phyloP scores from a whole-genome alignment of 148 eudicot genomes.

The Talinum fruticosum region DNA sequence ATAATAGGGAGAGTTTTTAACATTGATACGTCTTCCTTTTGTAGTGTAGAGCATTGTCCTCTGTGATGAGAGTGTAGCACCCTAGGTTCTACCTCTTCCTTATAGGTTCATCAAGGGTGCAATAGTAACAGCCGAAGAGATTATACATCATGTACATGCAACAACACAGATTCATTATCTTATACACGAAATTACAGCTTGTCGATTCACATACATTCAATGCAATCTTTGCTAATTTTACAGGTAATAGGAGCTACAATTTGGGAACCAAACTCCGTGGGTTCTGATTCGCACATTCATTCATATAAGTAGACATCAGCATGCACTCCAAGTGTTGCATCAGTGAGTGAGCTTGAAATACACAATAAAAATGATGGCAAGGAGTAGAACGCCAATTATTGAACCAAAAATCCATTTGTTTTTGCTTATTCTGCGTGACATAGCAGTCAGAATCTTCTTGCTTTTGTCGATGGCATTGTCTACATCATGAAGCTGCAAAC shows the following conservation, averaged over 20 bases:
- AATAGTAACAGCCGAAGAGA: background rate
- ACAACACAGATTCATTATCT: background rate
- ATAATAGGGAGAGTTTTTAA: no score
- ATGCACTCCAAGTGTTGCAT: conserved; percentile 4
- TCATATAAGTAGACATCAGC: conserved; percentile 15
- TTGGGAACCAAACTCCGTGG: conserved; percentile 5
- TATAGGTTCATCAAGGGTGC: background rate
- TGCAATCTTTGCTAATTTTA: conserved; percentile 18
- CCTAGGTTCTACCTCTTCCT: background rate
- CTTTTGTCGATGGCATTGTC: conserved; percentile 92
- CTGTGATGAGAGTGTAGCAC: no score
- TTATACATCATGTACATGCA: background rate
- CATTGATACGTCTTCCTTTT: no score
- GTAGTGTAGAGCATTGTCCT: background rate
- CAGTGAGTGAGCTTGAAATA: conserved; percentile 61
- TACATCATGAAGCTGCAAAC: conserved; percentile 83
- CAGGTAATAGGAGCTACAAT: conserved; percentile 24
- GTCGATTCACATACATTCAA: conserved; percentile 20
- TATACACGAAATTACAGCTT: conserved; percentile 9
- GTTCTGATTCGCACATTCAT: conserved; percentile 12
- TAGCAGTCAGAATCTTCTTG: conserved; percentile 77
- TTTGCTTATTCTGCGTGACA: conserved; percentile 85
- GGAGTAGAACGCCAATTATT: conserved; percentile 64
- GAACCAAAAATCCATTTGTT: conserved; percentile 87
- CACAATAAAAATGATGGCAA: conserved; percentile 69